A percentile compares a stretch with the other conserved stretches of the same genome.
phyloP scores from a whole-genome alignment of 208 protist genomes.

The Trichomonas gallinae region DNA sequence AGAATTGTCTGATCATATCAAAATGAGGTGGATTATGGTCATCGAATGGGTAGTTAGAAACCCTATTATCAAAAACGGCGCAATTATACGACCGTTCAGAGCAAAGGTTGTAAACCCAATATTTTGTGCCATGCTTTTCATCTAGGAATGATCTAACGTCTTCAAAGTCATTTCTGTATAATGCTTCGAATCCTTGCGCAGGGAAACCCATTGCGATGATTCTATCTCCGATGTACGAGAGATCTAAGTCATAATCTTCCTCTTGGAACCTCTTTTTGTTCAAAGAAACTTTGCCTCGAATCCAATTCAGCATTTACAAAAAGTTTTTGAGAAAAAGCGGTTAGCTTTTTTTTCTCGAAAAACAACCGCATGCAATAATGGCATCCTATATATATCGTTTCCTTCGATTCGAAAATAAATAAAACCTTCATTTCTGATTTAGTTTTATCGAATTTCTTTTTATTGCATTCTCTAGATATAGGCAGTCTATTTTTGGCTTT shows the following conservation, averaged over 20 bases:
- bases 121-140: constrained; percentile 58
- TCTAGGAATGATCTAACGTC: constrained; percentile 75
- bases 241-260: constrained; percentile 49
- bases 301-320: not conserved
- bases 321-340: not conserved
- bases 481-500: no score
- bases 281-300: constrained; percentile 30
- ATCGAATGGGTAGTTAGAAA: constrained; percentile 44
- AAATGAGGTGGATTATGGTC: constrained; percentile 50
- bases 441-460: no score
- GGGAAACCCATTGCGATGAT: constrained; percentile 59
- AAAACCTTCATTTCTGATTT: no score
- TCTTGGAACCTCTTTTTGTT: constrained; percentile 42
- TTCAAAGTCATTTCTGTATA: constrained; percentile 74
- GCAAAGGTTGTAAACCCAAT: constrained; percentile 58
- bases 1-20: constrained; percentile 38
- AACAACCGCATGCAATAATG: no score
- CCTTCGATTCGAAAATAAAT: no score
- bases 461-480: no score
- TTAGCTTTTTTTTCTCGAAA: no score
- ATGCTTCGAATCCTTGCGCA: constrained; percentile 43
- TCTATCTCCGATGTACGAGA: constrained; percentile 49
- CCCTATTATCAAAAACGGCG: constrained; percentile 37
- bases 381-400: no score
- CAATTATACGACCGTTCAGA: constrained; percentile 45